Percentiles rank a stretch among this genome's conserved stretches.
Conservation (phyloP, 2,329 filamentous ascomycete genomes). For the Sordariomycetes sp. region DNA sequence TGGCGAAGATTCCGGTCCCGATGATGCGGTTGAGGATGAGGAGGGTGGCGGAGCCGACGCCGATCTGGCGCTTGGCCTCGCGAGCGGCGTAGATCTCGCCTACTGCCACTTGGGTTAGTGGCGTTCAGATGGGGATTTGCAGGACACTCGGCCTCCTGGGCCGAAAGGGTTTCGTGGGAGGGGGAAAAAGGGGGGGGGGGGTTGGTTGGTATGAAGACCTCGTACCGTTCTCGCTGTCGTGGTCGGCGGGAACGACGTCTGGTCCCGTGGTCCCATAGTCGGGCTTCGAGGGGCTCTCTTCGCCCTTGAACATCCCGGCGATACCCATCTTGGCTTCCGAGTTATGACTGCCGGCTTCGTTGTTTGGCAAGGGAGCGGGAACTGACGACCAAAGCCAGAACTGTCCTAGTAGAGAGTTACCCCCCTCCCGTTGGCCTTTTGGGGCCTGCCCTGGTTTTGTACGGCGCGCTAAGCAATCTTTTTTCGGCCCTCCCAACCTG, state of each 20-base stretch:
- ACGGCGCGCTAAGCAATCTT: too few species aligned
- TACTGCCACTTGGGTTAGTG: conserved; percentile 4
- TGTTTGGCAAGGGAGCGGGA: neutral
- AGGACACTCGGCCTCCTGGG: too few species aligned
- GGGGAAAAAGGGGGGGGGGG: neutral
- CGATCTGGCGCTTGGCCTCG: conserved; percentile 40
- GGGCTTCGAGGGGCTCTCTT: neutral
- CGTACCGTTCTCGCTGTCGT: neutral
- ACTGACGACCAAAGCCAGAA: too few species aligned
- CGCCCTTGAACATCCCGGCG: neutral
- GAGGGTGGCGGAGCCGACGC: conserved; percentile 38
- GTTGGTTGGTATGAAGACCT: neutral
- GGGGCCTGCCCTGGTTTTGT: too few species aligned
- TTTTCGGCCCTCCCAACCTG: too few species aligned
- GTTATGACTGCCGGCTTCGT: neutral
- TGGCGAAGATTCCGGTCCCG: conserved; percentile 55
- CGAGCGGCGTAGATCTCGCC: conserved; percentile 22
- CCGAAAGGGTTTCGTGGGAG: neutral
- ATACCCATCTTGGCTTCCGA: neutral
- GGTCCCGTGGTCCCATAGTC: neutral
- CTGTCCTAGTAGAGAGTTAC: too few species aligned
- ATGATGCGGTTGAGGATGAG: conserved; percentile 54
- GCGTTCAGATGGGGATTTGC: too few species aligned
- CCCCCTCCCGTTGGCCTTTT: too few species aligned
- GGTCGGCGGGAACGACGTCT: neutral